Base-by-base conservation (phyloP, 345 rosid species). In the Aquilaria sinensis region DNA sequence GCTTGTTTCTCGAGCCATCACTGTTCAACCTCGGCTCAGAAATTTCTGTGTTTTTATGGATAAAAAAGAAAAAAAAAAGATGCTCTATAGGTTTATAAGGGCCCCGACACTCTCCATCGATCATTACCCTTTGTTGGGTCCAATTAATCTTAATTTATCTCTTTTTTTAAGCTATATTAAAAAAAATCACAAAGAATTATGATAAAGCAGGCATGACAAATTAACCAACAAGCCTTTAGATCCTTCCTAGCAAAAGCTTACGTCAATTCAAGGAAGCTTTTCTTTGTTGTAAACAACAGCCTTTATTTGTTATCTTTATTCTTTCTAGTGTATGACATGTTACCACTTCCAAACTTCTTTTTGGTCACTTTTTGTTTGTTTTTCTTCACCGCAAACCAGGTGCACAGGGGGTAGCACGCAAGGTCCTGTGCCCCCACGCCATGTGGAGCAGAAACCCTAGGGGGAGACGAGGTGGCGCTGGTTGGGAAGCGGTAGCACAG, bases 351-450 rank as follows among this genome's bases (percentile, higher is more conserved):
- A 70, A 23, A 62, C 76, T 56, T 79, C 78, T 63, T 76, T 79
- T 74, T 70, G 68, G 73, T 65, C 74, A 74, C 83, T 78, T 81
- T 76, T 75, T 72, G 80, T 74, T 74, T 76, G 77, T 74, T 78
- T 68, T 67, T 66, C 75, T 68, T 66, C 58, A 51, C 66, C 34
- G 37, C 51, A 60, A 57, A 2, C 31, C 30, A 23, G 49, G 5
- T n/a, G 37, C n/a, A 29, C 15, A 7, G 5, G 59, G 45, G 23
- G 23, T 23, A 23, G 23, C 23, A 23, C 23, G 23, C 23, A 23
- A 23, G 23, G 23, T 23, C 23, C 30, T 5, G 56, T 7, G 56
- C 56, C 23, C n/a, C 23, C 56, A 14, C 23, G 23, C 23, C 23
- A 23, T 23, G 23, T 23, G 23, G 23, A 23, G 23, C 23, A 23